phyloP scores from a whole-genome alignment of 2,329 filamentous ascomycete species.

The Grosmannia serpens region DNA sequence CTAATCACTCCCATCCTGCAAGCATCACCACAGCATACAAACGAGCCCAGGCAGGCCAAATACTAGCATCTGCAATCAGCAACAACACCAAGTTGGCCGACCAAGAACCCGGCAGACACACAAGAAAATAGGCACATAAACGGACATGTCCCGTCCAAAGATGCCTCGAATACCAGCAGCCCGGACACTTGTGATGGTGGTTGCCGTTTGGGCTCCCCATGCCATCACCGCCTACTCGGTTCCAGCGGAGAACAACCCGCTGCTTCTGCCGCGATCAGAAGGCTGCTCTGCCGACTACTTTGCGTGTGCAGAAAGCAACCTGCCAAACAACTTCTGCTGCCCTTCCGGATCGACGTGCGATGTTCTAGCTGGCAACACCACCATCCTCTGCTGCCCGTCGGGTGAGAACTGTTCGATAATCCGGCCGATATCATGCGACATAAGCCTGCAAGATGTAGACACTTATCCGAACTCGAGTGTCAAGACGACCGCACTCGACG shows the following conservation, averaged over 20 bases:
- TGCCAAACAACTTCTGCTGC: slow-evolving; percentile 61
- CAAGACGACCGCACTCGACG: slow-evolving; percentile 53
- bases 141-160: too few relatives aligned
- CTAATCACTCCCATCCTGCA: too few relatives aligned
- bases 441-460: slow-evolving; percentile 49
- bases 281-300: slow-evolving; percentile 25
- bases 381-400: slow-evolving; percentile 58
- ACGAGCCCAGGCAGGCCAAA: too few relatives aligned
- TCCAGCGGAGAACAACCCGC: slow-evolving; percentile 3
- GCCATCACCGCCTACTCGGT: slow-evolving; percentile 24
- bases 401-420: slow-evolving; percentile 49
- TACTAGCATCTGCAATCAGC: too few relatives aligned
- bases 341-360: slow-evolving; percentile 40
- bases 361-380: slow-evolving; percentile 50
- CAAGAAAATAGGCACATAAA: too few relatives aligned
- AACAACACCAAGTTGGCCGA: too few relatives aligned
- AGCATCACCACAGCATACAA: too few relatives aligned
- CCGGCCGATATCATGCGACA: slow-evolving; percentile 52
- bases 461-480: slow-evolving; percentile 45
- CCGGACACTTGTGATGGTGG: slow-evolving; percentile 17
- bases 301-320: slow-evolving; percentile 37
- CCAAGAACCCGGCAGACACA: too few relatives aligned
- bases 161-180: slow-evolving; percentile 18
- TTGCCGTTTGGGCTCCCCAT: slow-evolving; percentile 17
- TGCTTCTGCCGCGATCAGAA: slow-evolving; percentile 2